phyloP scores from a whole-genome alignment of 2,329 filamentous ascomycete species.

The Colletotrichum theobromicola region DNA sequence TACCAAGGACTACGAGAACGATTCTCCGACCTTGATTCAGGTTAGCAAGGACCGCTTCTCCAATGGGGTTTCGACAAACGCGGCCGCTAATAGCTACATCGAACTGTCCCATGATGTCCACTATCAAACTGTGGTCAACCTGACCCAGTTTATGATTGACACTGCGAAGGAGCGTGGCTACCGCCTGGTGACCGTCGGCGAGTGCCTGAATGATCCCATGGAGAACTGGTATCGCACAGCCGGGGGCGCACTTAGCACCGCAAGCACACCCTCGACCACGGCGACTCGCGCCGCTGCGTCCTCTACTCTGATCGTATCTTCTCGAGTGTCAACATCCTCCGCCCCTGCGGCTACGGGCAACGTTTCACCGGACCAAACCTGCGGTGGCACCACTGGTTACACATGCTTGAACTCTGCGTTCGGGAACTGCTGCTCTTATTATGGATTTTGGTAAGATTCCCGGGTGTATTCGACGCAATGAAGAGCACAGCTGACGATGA shows the following conservation, averaged over 20 bases:
- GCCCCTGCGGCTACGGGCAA: conserved; percentile 13
- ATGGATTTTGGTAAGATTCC: conserved; percentile 42
- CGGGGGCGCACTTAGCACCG: conserved; percentile 17
- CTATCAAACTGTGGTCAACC: conserved; percentile 33
- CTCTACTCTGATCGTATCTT: not conserved
- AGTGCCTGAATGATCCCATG: conserved; percentile 59
- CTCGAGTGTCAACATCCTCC: not conserved
- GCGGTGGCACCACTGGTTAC: conserved; percentile 38
- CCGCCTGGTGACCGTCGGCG: conserved; percentile 57
- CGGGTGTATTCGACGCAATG: not conserved
- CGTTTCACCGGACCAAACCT: conserved; percentile 39
- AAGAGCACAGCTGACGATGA: conserved; percentile 7
- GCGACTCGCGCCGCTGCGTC: not conserved
- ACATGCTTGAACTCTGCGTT: conserved; percentile 39
- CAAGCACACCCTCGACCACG: not conserved
- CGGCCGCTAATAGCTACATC: conserved; percentile 42
- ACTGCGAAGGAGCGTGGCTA: conserved; percentile 46
- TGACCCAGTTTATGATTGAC: conserved; percentile 46
- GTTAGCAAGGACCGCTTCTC: conserved; percentile 48
- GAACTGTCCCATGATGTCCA: conserved; percentile 50
- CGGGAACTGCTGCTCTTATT: conserved; percentile 45
- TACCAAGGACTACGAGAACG: conserved; percentile 66
- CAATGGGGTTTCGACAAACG: conserved; percentile 32
- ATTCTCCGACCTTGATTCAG: conserved; percentile 48
- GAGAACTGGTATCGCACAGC: conserved; percentile 56